Percentiles rank a stretch among this genome's conserved stretches.
Evolutionary conservation across 2,329 filamentous ascomycete genomes (phyloP).

Genomic region (Arthroderma sp.): DNA sequence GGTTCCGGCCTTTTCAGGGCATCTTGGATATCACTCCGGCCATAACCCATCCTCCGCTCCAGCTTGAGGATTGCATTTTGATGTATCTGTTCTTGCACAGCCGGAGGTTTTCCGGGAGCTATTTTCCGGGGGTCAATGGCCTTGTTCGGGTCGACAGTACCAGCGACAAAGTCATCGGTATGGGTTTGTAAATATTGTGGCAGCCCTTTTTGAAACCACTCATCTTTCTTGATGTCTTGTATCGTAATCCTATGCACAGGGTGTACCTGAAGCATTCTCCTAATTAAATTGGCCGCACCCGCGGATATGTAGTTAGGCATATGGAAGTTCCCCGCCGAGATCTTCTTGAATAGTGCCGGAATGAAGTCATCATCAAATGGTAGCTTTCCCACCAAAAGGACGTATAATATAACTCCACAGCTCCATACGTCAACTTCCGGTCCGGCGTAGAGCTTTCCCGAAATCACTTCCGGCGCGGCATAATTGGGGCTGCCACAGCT

Average conservation of each 20-base stretch:
- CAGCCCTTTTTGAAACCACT: constrained; percentile 84
- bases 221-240: constrained; percentile 79
- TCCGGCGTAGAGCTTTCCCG: constrained; percentile 91
- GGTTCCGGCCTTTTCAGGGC: constrained; percentile 83
- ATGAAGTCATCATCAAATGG: constrained; percentile 99
- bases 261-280: constrained; percentile 89
- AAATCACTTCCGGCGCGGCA: constrained; percentile 93
- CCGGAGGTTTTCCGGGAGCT: constrained; percentile 62
- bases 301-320: constrained; percentile 82
- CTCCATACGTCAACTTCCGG: constrained; percentile 89
- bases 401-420: constrained; percentile 54
- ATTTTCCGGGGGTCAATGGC: constrained; percentile 74
- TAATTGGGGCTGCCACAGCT: constrained; percentile 98
- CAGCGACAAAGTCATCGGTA: constrained; percentile 82
- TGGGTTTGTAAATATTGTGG: constrained; percentile 77
- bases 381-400: constrained; percentile 53
- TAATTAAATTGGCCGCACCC: constrained; percentile 62
- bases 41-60: constrained; percentile 96
- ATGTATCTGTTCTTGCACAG: constrained; percentile 79
- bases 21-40: constrained; percentile 86
- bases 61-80: constrained; percentile 89
- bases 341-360: constrained; percentile 93
- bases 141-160: constrained; percentile 85
- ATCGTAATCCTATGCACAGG: constrained; percentile 90
- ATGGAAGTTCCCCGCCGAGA: constrained; percentile 83